Conservation (phyloP, 1,284 basidiomycete genomes). For the Cryptococcus sp. region DNA sequence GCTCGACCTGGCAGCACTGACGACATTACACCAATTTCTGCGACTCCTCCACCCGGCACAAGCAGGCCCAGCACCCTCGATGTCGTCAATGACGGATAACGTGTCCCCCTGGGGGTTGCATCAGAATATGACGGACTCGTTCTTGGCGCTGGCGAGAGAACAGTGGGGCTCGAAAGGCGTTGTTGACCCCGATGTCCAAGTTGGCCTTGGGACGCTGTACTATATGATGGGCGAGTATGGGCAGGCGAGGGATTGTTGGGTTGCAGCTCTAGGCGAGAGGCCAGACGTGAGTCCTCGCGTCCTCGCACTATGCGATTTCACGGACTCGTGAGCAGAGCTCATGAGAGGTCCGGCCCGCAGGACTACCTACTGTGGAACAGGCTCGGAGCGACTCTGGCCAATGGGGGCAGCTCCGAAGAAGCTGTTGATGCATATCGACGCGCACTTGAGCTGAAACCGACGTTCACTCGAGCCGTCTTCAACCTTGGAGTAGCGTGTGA, state of each 20-base stretch:
- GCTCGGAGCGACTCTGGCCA: slow-evolving; percentile 90
- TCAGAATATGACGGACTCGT: slow-evolving; percentile 76
- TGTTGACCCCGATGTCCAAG: slow-evolving; percentile 91
- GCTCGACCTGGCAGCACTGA: slow-evolving; percentile 83
- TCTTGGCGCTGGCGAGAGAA: slow-evolving; percentile 77
- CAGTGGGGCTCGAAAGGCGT: slow-evolving; percentile 66
- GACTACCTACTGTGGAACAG: slow-evolving; percentile 98
- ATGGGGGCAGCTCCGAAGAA: slow-evolving; percentile 92
- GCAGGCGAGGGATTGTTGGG: slow-evolving; percentile 78
- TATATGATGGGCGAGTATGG: slow-evolving; percentile 65
- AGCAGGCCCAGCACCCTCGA: slow-evolving; percentile 46
- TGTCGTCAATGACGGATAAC: slow-evolving; percentile 30
- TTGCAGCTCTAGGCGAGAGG: slow-evolving; percentile 73
- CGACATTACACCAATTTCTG: slow-evolving; percentile 87
- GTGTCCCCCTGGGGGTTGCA: slow-evolving; percentile 83
- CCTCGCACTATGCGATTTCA: background rate
- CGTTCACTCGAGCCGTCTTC: slow-evolving; percentile 95
- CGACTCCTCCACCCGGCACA: slow-evolving; percentile 71
- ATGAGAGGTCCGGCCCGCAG: slow-evolving; percentile 46
- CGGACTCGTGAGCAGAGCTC: background rate
- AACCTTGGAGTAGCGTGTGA: slow-evolving; percentile 95
- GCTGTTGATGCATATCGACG: slow-evolving; percentile 92
- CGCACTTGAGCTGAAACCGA: slow-evolving; percentile 89
- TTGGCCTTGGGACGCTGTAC: slow-evolving; percentile 89
- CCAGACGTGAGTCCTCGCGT: slow-evolving; percentile 61